Percentiles rank a stretch among this genome's conserved stretches.
Evolutionary conservation across 1,284 basidiomycete species (phyloP).

Genomic region (Tylopilus sp.): DNA sequence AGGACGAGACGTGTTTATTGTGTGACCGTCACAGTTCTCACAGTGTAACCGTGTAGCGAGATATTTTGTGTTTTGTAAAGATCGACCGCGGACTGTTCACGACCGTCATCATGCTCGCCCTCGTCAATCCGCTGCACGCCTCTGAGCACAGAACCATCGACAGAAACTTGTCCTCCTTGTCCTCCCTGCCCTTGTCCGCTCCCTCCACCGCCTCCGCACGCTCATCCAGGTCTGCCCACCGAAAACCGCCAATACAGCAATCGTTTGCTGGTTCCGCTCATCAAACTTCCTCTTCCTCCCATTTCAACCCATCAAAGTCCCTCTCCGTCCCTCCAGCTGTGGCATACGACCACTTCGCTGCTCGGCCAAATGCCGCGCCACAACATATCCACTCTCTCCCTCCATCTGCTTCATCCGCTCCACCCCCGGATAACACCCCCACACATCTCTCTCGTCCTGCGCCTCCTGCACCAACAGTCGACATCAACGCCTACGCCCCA

Average conservation of each 20-base stretch:
- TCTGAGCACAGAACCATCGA: conserved; percentile 30
- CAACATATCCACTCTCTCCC: conserved; percentile 8
- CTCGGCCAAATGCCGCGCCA: conserved; percentile 18
- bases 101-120: conserved; percentile 39
- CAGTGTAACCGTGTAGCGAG: conserved; percentile 2
- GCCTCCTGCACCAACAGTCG: conserved; percentile 35
- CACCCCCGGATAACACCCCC: conserved; percentile 17
- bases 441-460: conserved; percentile 11
- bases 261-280: conserved; percentile 16
- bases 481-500: conserved; percentile 66
- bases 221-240: conserved; percentile 15
- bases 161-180: conserved; percentile 25
- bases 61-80: conserved; percentile 10
- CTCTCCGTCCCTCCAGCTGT: conserved; percentile 22
- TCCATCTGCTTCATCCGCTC: conserved; percentile 6
- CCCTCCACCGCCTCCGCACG: conserved; percentile 22
- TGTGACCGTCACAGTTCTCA: conserved; percentile 27
- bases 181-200: conserved; percentile 19
- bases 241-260: conserved; percentile 29
- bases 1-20: not conserved
- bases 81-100: conserved; percentile 12
- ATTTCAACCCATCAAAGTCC: conserved; percentile 17
- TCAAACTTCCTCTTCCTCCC: conserved; percentile 20
- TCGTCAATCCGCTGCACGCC: conserved; percentile 38
- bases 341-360: conserved; percentile 17